These are phyloP conservation scores for Sungouiella blattae DNA, from an alignment of 805 yeast species.

Conservation along the genomic window DNA sequence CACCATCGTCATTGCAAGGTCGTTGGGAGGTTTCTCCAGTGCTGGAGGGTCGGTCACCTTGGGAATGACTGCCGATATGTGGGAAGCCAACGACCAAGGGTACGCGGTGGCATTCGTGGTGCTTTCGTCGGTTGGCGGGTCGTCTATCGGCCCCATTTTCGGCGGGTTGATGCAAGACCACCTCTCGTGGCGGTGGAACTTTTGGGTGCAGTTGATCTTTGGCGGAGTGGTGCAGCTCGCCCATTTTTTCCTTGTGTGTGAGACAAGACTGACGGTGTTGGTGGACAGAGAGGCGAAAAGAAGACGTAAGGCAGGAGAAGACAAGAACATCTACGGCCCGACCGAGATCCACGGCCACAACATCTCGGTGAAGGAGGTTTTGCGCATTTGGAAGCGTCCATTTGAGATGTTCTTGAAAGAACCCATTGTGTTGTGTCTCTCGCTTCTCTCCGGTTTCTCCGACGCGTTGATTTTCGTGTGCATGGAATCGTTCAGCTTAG, in stretches of 20 bases:
- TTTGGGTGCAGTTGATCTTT: conserved; percentile 33
- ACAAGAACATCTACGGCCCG: conserved; percentile 33
- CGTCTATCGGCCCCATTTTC: conserved; percentile 27
- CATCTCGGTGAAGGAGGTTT: conserved; percentile 20
- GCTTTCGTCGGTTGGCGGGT: conserved; percentile 30
- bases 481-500: conserved; percentile 34
- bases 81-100: conserved; percentile 30
- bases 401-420: conserved; percentile 36
- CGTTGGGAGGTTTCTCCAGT: conserved; percentile 28
- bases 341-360: conserved; percentile 20
- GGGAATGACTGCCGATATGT: conserved; percentile 34
- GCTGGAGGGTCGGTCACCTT: conserved; percentile 35
- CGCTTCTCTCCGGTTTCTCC: conserved; percentile 37
- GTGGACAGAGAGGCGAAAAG: conserved; percentile 36
- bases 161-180: conserved; percentile 21
- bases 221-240: conserved; percentile 31
- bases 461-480: conserved; percentile 40
- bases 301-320: conserved; percentile 31
- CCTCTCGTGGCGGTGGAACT: conserved; percentile 22
- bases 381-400: conserved; percentile 35
- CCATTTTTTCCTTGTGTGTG: conserved; percentile 33
- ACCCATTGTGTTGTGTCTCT: conserved; percentile 37
- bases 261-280: conserved; percentile 31
- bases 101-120: conserved; percentile 32
- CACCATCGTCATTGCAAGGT: conserved; percentile 21